phyloP scores from a whole-genome alignment of 495 filamentous ascomycete genomes.

The Xylaria grammica region DNA sequence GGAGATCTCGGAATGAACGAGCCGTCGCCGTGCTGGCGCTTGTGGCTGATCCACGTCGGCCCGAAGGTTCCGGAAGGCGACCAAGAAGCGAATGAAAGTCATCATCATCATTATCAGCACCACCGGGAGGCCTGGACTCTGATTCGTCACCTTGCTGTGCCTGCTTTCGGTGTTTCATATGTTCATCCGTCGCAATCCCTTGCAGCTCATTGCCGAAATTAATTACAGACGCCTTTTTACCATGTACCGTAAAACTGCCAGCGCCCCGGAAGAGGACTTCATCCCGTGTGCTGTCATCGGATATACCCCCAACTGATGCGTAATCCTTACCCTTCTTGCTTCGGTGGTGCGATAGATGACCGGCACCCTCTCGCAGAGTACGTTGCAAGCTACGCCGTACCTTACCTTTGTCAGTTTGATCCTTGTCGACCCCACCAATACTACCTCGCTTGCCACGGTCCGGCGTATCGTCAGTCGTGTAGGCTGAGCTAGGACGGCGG shows the following conservation, averaged over 20 bases:
- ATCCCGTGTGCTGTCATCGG: conserved; percentile 64
- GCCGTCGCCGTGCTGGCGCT: conserved; percentile 63
- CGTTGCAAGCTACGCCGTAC: conserved; percentile 90
- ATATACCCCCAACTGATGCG: conserved; percentile 60
- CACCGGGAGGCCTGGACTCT: conserved; percentile 27
- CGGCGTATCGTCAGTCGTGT: conserved; percentile 41
- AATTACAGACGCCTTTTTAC: conserved; percentile 96
- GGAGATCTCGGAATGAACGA: conserved; percentile 58
- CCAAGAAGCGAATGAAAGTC: conserved; percentile 45
- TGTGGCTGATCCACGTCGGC: conserved; percentile 57
- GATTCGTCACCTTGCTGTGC: conserved; percentile 40
- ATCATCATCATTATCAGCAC: conserved; percentile 28
- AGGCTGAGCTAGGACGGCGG: conserved; percentile 36
- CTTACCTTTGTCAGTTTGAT: conserved; percentile 60
- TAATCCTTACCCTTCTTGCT: conserved; percentile 81
- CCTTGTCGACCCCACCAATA: conserved; percentile 36
- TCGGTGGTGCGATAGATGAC: conserved; percentile 70
- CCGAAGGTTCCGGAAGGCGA: conserved; percentile 37
- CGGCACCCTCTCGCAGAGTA: conserved; percentile 78
- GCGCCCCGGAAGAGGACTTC: conserved; percentile 78
- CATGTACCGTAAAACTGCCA: conserved; percentile 93
- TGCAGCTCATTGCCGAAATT: conserved; percentile 91
- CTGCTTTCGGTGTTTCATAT: conserved; percentile 57
- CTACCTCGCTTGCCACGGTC: conserved; percentile 35
- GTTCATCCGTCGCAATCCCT: conserved; percentile 78